Evolutionary conservation across 2,329 filamentous ascomycete species (phyloP), one percentile per base, ranked within the genome.

Genomic region (Aspergillus sp.): DNA sequence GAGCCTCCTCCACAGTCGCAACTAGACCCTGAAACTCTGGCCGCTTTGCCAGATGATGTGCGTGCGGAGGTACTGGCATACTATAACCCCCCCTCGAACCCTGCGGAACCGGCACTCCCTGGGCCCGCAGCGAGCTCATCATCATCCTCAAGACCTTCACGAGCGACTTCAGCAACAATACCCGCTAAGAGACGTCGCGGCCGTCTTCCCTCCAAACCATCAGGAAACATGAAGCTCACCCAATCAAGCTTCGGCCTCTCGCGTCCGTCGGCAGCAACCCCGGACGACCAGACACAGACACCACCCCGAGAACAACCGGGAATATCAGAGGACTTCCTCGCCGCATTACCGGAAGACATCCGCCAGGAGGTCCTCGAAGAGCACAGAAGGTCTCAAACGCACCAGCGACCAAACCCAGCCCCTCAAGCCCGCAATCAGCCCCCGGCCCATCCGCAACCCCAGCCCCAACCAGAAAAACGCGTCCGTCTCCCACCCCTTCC

Each of bases 21-120:
- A 46, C 70, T 96, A 13, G 91, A 98, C 49, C 78, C 78, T 0
- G 85, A 89, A 26, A 82, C 86, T 2, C 80, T 96, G 41, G 74
- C 80, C 26, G 84, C 83, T 1, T 67, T 98, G 1, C 91, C 91
- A 0, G 78, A 82, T 24, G 86, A 94, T 40, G 76, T 98, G 53
- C 83, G 88, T 41, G 75, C 78, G 2, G 91, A 96, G 57, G 68
- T 96, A 1, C 60, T 95, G 6, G 78, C 74, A 2, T 78, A 81
- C 20, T 93, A 94, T 45, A 42, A 57, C 37, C 43, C 56, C 55
- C 33, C 58, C 39, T 34, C 49, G 8, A 33, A 32, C 14, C 25
- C 31, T 2, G 36, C 24, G 49, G 49, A 43, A 28, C 42, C 44
- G 15, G n/a, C n/a, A n/a, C n/a, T n/a, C n/a, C n/a, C n/a, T n/a